phyloP scores from a whole-genome alignment of 441 rosid species.

The Erysimum pusillum region DNA sequence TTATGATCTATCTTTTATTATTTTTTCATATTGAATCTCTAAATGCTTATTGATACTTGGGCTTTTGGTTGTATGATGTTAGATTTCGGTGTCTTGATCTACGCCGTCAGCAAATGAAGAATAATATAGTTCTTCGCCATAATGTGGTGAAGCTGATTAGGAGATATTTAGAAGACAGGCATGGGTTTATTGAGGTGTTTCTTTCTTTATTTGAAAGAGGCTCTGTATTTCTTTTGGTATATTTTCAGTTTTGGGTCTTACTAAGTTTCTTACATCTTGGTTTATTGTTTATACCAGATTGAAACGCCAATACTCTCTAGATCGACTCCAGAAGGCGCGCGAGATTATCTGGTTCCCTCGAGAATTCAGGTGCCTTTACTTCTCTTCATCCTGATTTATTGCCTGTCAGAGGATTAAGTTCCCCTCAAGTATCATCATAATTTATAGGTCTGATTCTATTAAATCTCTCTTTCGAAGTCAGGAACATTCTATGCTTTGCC shows the following conservation, averaged over 20 bases:
- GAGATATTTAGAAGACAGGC: constrained; percentile 81
- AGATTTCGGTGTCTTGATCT: constrained; percentile 95
- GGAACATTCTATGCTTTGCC: constrained; percentile 98
- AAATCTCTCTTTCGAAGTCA: constrained; percentile 79
- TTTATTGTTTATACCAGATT: constrained; percentile 76
- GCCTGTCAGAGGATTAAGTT: background rate
- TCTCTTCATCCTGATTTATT: constrained; percentile 22
- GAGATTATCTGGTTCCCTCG: constrained; percentile 96
- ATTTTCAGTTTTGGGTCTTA: constrained; percentile 22
- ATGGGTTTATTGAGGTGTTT: constrained; percentile 87
- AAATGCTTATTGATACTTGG: constrained; percentile 22
- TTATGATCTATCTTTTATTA: constrained; percentile 1
- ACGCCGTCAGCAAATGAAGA: constrained; percentile 88
- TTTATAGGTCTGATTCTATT: constrained; percentile 51
- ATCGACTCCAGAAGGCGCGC: constrained; percentile 99
- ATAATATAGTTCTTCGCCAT: constrained; percentile 85
- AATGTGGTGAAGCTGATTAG: constrained; percentile 88
- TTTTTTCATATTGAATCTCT: constrained; percentile 5
- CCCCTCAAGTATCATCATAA: constrained; percentile 32
- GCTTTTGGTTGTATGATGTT: constrained; percentile 23
- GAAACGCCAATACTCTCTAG: constrained; percentile 97
- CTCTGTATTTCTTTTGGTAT: background rate
- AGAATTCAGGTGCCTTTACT: constrained; percentile 86
- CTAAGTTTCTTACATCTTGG: constrained; percentile 51
- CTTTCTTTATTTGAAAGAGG: constrained; percentile 31